Conservation (phyloP, 805 yeast species). For the Wickerhamomyces xylosicus region DNA sequence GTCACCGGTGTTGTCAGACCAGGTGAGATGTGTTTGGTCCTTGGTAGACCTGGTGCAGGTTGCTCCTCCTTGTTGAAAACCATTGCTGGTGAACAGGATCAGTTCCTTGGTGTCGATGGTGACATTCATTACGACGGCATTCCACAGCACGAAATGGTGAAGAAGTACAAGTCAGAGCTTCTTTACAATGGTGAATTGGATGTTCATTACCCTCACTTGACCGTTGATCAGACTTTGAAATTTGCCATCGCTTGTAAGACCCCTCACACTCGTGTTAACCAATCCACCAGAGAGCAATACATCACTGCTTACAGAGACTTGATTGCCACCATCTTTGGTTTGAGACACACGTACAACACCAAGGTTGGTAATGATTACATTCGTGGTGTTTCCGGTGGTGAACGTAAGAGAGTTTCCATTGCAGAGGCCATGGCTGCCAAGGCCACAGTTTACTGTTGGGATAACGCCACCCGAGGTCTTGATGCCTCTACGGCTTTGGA, state of each 20-base stretch:
- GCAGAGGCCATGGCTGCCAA: constrained; percentile 64
- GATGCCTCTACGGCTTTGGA: constrained; percentile 79
- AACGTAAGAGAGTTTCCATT: constrained; percentile 72
- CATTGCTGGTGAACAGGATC: constrained; percentile 45
- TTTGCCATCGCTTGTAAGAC: constrained; percentile 65
- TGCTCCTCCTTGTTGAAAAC: constrained; percentile 63
- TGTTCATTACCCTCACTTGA: constrained; percentile 64
- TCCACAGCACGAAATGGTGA: constrained; percentile 46
- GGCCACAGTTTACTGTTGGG: constrained; percentile 58
- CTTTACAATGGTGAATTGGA: constrained; percentile 54
- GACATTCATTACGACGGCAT: constrained; percentile 52
- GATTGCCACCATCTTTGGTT: constrained; percentile 43
- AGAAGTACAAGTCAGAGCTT: constrained; percentile 42
- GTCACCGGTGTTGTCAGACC: constrained; percentile 31
- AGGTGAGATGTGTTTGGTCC: constrained; percentile 61
- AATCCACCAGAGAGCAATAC: constrained; percentile 36
- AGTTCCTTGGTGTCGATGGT: constrained; percentile 37
- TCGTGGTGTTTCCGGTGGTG: constrained; percentile 78
- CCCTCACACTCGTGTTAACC: constrained; percentile 41
- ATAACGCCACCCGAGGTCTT: constrained; percentile 78
- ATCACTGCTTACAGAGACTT: constrained; percentile 34
- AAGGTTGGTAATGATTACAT: constrained; percentile 50
- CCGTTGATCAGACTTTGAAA: constrained; percentile 60
- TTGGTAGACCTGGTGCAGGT: constrained; percentile 76
- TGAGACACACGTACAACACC: constrained; percentile 48